A percentile compares a stretch with the other conserved stretches of the same genome.
Evolutionary conservation across 2,329 filamentous ascomycete genomes (phyloP).

Genomic region (Cephalotrichum gorgonifer): DNA sequence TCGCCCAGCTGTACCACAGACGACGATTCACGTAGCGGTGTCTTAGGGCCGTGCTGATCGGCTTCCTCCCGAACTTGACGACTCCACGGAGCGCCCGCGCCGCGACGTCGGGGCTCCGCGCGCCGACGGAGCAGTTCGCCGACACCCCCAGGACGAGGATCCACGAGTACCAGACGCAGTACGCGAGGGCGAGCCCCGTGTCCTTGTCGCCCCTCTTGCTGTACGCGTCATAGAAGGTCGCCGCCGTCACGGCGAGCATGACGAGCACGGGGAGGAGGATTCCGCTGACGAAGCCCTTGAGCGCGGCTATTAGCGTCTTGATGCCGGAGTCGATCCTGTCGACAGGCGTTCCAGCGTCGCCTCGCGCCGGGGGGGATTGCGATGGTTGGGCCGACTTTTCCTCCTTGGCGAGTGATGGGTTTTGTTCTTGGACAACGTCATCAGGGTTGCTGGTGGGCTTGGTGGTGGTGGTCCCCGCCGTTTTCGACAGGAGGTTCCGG

Average conservation of each 20-base stretch:
- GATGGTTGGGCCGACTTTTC: background rate
- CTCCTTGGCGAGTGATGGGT: background rate
- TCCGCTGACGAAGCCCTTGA: background rate
- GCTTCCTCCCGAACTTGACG: background rate
- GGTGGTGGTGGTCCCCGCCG: background rate
- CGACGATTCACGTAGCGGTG: background rate
- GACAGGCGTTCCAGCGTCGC: background rate
- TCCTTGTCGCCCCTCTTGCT: background rate
- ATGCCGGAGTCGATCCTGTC: background rate
- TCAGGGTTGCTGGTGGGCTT: background rate
- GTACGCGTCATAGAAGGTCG: background rate
- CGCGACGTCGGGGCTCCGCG: background rate
- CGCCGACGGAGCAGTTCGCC: background rate
- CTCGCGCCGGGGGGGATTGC: background rate
- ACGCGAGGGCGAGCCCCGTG: background rate
- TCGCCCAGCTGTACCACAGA: background rate
- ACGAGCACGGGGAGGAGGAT: background rate
- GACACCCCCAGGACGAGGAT: background rate
- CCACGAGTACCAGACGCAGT: background rate
- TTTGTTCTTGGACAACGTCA: background rate
- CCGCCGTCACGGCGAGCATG: background rate
- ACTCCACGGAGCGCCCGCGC: background rate
- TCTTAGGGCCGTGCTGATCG: background rate
- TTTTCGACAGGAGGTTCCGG: too few species aligned
- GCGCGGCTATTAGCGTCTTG: background rate